phyloP scores from a whole-genome alignment of 371 early-diverging fungal species.

The Mortierella polycephala region DNA sequence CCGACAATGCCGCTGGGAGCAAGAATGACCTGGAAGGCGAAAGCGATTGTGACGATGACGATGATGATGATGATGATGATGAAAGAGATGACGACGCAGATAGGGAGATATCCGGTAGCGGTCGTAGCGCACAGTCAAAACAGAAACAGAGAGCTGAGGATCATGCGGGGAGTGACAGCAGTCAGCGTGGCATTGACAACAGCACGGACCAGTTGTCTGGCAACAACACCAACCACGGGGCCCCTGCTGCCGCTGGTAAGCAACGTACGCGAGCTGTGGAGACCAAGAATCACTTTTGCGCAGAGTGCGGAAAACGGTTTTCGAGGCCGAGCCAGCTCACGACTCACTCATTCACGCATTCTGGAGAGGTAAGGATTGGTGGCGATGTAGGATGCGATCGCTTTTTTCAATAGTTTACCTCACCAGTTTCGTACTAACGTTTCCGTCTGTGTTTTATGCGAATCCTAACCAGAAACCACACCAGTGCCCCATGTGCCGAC shows the following conservation, averaged over 20 bases:
- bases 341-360: conserved; percentile 38
- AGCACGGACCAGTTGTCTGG: background rate
- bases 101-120: background rate
- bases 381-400: background rate
- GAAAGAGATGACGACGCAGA: conserved; percentile 10
- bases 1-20: background rate
- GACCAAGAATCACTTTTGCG: conserved; percentile 36
- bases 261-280: conserved; percentile 16
- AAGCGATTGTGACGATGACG: no score
- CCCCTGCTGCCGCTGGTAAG: background rate
- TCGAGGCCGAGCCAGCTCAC: conserved; percentile 41
- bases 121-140: background rate
- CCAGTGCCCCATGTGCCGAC: conserved; percentile 26
- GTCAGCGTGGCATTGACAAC: background rate
- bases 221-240: background rate
- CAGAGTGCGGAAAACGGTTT: conserved; percentile 28
- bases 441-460: background rate
- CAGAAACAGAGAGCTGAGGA: background rate
- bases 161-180: background rate
- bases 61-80: conserved; percentile 3
- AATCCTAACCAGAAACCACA: conserved; percentile 26
- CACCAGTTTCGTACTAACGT: background rate
- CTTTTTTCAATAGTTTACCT: background rate
- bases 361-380: conserved; percentile 26
- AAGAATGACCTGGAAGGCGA: no score